These are phyloP conservation scores for Aspergillus eucalypticola DNA, from an alignment of 2,329 filamentous ascomycete species.

Conservation along the genomic window DNA sequence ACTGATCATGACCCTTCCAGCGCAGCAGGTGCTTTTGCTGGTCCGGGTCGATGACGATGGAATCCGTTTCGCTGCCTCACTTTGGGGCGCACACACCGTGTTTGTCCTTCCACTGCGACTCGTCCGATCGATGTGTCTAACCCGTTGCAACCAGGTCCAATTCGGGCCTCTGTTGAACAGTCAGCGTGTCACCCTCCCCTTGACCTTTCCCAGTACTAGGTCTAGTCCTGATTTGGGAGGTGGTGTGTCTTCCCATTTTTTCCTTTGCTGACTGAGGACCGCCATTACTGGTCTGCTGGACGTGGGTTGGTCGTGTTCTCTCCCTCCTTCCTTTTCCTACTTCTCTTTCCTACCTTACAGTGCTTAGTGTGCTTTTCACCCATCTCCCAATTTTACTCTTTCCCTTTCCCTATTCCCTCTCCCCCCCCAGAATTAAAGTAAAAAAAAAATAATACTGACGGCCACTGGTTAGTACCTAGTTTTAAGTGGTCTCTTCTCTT, in stretches of 20 bases:
- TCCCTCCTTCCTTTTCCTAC: no score
- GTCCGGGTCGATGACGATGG: slow-evolving; percentile 25
- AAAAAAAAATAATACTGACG: background rate
- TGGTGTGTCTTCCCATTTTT: background rate
- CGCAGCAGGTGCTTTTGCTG: slow-evolving; percentile 17
- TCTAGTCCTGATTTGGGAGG: background rate
- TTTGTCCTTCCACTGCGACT: slow-evolving; percentile 10
- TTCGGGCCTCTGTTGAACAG: slow-evolving; percentile 11
- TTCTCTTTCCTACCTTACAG: no score
- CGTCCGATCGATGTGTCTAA: slow-evolving; percentile 10
- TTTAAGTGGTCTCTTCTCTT: background rate
- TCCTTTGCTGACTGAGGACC: background rate
- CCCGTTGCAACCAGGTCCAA: slow-evolving; percentile 2
- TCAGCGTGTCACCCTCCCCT: slow-evolving; percentile 15
- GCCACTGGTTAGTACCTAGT: background rate
- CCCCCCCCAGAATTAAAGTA: slow-evolving; percentile 4
- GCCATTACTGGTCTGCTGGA: background rate
- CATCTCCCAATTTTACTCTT: background rate
- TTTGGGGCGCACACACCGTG: slow-evolving; percentile 24
- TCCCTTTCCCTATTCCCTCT: background rate
- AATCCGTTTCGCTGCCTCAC: slow-evolving; percentile 44
- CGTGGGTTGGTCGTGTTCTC: background rate
- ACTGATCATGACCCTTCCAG: slow-evolving; percentile 15
- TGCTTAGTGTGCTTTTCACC: background rate
- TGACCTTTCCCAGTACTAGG: background rate